These are phyloP conservation scores for Parietichytrium sp. DNA, from an alignment of 108 stramenopile genomes.

Conservation along the genomic window DNA sequence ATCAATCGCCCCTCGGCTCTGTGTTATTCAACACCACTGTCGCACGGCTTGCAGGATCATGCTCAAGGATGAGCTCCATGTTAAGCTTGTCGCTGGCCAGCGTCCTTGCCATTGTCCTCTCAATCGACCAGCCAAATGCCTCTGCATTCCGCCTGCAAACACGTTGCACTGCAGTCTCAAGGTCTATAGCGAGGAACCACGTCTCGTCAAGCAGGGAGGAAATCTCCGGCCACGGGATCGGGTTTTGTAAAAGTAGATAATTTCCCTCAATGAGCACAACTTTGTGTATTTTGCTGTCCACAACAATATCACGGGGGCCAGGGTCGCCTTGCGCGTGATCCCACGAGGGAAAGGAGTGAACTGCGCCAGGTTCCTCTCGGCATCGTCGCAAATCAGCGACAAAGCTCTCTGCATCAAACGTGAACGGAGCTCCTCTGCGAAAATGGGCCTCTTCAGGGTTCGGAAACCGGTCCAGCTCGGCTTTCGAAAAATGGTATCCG, in stretches of 20 bases:
- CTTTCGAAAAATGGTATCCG: conserved; percentile 66
- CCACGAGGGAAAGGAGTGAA: conserved; percentile 59
- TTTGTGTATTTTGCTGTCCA: conserved; percentile 49
- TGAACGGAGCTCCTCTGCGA: conserved; percentile 70
- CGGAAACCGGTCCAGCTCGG: conserved; percentile 44
- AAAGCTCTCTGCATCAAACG: conserved; percentile 66
- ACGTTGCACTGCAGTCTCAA: conserved; percentile 9
- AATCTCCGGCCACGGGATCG: not conserved
- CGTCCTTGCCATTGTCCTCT: not conserved
- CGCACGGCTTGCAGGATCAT: no score
- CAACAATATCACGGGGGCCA: conserved; percentile 50
- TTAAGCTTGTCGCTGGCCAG: conserved; percentile 4
- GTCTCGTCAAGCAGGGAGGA: conserved; percentile 66
- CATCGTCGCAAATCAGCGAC: conserved; percentile 43
- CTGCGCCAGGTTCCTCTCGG: conserved; percentile 51
- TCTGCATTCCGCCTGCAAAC: not conserved
- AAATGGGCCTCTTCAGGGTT: conserved; percentile 2
- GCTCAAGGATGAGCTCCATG: no score
- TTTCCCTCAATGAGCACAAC: conserved; percentile 72
- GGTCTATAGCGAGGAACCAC: conserved; percentile 60
- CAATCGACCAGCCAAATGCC: conserved; percentile 36
- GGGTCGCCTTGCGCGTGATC: conserved; percentile 66
- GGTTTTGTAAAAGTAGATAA: conserved; percentile 55
- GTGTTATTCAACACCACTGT: no score
- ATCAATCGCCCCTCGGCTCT: no score